A percentile compares a stretch with the other conserved stretches of the same genome.
Conservation (phyloP, 768 basidiomycete species). For the Collybiopsis luxurians region DNA sequence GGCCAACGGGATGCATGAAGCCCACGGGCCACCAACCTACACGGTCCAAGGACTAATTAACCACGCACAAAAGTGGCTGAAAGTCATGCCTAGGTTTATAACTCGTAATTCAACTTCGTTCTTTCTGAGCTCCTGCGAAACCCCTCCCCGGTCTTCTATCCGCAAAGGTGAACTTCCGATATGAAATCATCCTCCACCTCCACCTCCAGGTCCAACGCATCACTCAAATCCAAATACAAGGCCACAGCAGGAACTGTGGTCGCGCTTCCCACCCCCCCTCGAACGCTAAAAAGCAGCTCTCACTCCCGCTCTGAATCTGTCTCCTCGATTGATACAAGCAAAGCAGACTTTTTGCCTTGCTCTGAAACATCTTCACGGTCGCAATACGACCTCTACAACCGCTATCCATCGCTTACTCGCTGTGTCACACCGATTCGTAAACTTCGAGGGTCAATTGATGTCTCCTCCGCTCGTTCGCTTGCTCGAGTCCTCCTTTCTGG, state of each 20-base stretch:
- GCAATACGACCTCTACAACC: slow-evolving; percentile 27
- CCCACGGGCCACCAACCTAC: no score
- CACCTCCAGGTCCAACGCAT: background rate
- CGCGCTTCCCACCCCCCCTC: background rate
- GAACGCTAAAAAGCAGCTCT: slow-evolving; percentile 18
- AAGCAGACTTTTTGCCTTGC: background rate
- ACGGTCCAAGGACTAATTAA: no score
- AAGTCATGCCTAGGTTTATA: no score
- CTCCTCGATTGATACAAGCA: slow-evolving; percentile 13
- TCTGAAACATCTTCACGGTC: slow-evolving; percentile 8
- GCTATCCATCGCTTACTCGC: slow-evolving; percentile 33
- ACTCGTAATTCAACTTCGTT: no score
- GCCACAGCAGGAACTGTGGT: slow-evolving; percentile 2
- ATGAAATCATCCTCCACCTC: background rate
- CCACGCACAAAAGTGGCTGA: no score
- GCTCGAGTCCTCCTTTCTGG: slow-evolving; percentile 15
- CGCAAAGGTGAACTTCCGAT: no score
- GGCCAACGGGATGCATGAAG: no score
- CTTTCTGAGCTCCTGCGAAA: no score
- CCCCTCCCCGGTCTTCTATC: no score
- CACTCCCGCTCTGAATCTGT: slow-evolving; percentile 25
- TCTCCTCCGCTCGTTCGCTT: slow-evolving; percentile 9
- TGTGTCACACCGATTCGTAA: slow-evolving; percentile 24
- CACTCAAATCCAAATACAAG: background rate
- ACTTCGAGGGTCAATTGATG: slow-evolving; percentile 14